These are phyloP conservation scores for Fusarium pseudonygamai DNA, from an alignment of 2,329 filamentous ascomycete genomes.

Conservation along the genomic window DNA sequence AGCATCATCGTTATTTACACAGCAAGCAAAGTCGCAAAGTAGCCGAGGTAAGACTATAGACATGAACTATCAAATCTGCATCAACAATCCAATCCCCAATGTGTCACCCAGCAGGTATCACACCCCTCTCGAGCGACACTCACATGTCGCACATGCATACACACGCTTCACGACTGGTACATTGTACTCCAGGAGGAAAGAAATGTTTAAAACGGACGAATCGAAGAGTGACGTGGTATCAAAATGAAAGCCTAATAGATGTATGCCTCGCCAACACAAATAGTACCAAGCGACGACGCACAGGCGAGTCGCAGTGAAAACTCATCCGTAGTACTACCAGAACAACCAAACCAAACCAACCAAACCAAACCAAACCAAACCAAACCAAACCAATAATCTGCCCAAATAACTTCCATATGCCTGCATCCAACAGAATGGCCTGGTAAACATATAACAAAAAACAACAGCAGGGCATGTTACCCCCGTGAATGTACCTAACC, in stretches of 20 bases:
- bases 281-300: slow-evolving; percentile 34
- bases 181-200: not conserved
- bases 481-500: slow-evolving; percentile 29
- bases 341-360: not conserved
- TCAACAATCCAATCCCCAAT: not conserved
- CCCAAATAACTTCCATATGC: slow-evolving; percentile 24
- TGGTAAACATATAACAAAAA: slow-evolving; percentile 25
- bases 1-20: slow-evolving; percentile 22
- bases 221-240: slow-evolving; percentile 44
- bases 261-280: slow-evolving; percentile 39
- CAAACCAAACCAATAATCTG: slow-evolving; percentile 34
- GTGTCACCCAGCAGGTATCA: not conserved
- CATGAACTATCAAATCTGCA: not conserved
- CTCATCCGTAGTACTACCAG: slow-evolving; percentile 19
- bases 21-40: slow-evolving; percentile 10
- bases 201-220: slow-evolving; percentile 32
- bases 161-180: slow-evolving; percentile 2
- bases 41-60: not conserved
- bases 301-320: slow-evolving; percentile 33
- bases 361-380: slow-evolving; percentile 13
- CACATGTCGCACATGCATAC: not conserved
- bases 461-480: slow-evolving; percentile 27
- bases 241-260: slow-evolving; percentile 43
- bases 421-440: slow-evolving; percentile 30
- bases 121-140: not conserved